Base-by-base conservation (phyloP, 1,284 basidiomycete species). In the Trichosporon ovoides region DNA sequence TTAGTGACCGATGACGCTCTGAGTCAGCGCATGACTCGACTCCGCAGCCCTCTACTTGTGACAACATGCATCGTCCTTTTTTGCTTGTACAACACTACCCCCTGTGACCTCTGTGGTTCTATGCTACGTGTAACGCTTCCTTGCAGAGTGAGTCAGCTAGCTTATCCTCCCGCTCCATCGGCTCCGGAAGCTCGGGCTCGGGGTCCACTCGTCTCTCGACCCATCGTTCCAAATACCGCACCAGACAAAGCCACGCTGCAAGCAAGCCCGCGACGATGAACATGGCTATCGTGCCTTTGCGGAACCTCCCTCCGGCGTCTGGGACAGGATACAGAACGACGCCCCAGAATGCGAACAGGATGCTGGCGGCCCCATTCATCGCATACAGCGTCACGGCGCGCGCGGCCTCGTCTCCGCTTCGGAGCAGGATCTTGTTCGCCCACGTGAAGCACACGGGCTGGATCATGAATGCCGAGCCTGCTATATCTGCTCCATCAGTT, bases 261-360 rank as follows among this genome's bases (percentile, higher is more conserved):
- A 89, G 77, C 1, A 85, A 79, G 0, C 92, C 95, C 67, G 97
- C 92, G 33, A 97, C 80, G 53, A 86, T 85, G 60, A 85, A 83
- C 74, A 91, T 94, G 55, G 88, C 74, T 24, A 91, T 80, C 31
- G 94, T 66, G 10, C 85, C 81, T 2, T 79, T 65, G 14, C 56
- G 46, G 48, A 50, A 56, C 11, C 13, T 35, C 9, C 13, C 2
- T 7, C 36, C 46, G 0, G 54, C 54, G 28, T 56, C 54, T 9
- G 60, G 33, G 4, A 48, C 52, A 9, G 60, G 60, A 24, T 58
- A 59, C 48, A 61, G 60, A 9, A 52, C 31, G 57, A 59, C 53
- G 5, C 60, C 57, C 53, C 52, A 61, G 33, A 43, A 59, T 1
- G 53, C 40, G 35, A 57, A 53, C 19, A 61, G 57, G 3, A 59